Base-by-base conservation (phyloP, 2,329 filamentous ascomycete species). In the Diaporthe amygdali region DNA sequence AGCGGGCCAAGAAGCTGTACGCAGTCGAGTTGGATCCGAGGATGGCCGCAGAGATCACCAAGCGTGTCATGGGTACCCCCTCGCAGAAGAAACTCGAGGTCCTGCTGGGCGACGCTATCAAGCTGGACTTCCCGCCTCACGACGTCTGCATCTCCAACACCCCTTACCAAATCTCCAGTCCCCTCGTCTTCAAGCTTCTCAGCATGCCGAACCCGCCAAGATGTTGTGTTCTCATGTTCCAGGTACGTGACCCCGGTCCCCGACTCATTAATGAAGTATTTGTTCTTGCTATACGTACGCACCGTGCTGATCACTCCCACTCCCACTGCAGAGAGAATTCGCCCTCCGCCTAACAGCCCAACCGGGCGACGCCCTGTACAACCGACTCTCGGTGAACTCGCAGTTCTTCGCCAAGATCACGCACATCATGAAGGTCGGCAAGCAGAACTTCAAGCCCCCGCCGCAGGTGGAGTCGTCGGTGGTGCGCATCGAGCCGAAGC, bases 381-480 rank as follows among this genome's bases (percentile, higher is more conserved):
- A 92, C 75, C 89, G 96, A n/a, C 87, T 98, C 32, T 93, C 90
- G 1, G 96, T 97, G 71, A 98, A 98, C 78, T 94, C 93, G 22
- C 96, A 98, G 80, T 97, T 98, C 87, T 98, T 85, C 81, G 93
- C 86, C 72, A 86, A 85, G 72, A 86, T 87, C 77, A 86, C 85
- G n/a, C 85, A 88, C 81, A 91, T 97, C 76, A 94, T 97, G 92
- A 97, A 97, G 84, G 96, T 98, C 55, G 95, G 95, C 74, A 93
- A 92, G 83, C 96, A 97, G 83, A 98, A 98, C 84, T 99, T 98
- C 88, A 94, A 94, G 73, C 96, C 96, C 0, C 96, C 96, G 0
- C 96, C 96, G 10, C 90, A 94, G 78, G 96, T 99, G 71, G 96
- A 99, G 82, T 94, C 91, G 9, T 95, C 93, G 71, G 95, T 98